Evolutionary conservation across 2,329 filamentous ascomycete species (phyloP).

Genomic region (Huntiella omanensis): DNA sequence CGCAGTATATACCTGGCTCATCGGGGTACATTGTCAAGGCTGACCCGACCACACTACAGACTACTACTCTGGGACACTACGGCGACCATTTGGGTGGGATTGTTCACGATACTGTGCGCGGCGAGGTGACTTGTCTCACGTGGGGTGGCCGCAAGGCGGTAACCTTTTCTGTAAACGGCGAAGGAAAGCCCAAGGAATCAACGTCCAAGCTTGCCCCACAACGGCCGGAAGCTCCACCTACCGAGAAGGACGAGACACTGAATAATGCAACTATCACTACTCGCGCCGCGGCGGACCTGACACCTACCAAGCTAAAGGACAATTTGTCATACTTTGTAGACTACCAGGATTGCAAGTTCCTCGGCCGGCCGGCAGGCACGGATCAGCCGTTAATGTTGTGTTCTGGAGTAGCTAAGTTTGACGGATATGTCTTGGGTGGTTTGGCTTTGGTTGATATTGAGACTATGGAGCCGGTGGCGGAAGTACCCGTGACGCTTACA

Average conservation of each 20-base stretch:
- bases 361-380: conserved; percentile 22
- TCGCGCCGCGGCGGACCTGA: conserved; percentile 9
- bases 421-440: conserved; percentile 22
- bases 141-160: conserved; percentile 27
- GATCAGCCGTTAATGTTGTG: conserved; percentile 27
- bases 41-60: conserved; percentile 20
- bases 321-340: conserved; percentile 28
- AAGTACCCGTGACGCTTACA: conserved; percentile 25
- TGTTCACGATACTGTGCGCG: conserved; percentile 21
- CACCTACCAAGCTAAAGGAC: conserved; percentile 9
- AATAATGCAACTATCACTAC: background rate
- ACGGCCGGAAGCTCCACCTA: too few relatives aligned
- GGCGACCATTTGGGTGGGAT: conserved; percentile 28
- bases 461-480: conserved; percentile 25
- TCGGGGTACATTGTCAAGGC: conserved; percentile 24
- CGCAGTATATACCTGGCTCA: conserved; percentile 28
- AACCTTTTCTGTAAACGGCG: conserved; percentile 17
- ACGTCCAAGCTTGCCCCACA: background rate
- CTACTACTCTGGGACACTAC: conserved; percentile 19
- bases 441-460: conserved; percentile 27
- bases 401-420: conserved; percentile 22
- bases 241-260: background rate
- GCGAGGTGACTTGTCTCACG: conserved; percentile 23
- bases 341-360: conserved; percentile 33
- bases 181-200: background rate